Evolutionary conservation across 805 yeast genomes (phyloP), one percentile per base, ranked within the genome.

Genomic region (Kuraishia cidri): DNA sequence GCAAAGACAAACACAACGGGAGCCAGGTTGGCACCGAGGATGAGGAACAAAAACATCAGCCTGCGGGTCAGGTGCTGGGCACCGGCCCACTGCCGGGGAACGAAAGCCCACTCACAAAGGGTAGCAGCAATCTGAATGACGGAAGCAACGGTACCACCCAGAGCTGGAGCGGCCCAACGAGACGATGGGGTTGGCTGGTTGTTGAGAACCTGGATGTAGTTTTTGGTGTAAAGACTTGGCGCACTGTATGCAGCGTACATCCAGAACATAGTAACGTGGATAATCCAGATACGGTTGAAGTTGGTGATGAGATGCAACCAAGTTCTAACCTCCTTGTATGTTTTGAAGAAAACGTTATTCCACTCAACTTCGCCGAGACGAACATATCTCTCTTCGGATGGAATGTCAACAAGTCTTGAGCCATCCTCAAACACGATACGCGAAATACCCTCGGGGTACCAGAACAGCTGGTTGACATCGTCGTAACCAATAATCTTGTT

Each of bases 401-500:
- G 94, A 48, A 88, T 64, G 48, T 92, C 97, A 33, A 88, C 84
- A 47, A 92, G 68, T 56, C 95, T 79, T 13, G 95, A 69, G 44
- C 95, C 96, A 55, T 92, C 97, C 54, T 82, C 92, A 49, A 90
- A 74, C 32, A 80, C 73, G 48, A 92, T 88, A 62, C 92, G 80
- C 38, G 94, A 79, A 44, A 92, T 83, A 71, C 98, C 99, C 64
- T 94, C 97, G 30, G 97, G 97, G 63, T 94, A 92, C 99, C 99
- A 92, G 65, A 94, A 92, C 48, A 92, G 72, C 69, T 92, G 99
- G 62, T 92, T 92, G 39, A 92, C 94, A 68, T 92, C 99, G 66
- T 92, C 99, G 59, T 92, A 92, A 59, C 98, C 94, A 49, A 83
- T 72, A 42, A 83, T 65, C 43, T 75, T 65, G 62, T 79, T 79